Percentiles rank a stretch among this genome's conserved stretches.
Conservation (phyloP, 345 rosid genomes). For the Citrus sp. region DNA sequence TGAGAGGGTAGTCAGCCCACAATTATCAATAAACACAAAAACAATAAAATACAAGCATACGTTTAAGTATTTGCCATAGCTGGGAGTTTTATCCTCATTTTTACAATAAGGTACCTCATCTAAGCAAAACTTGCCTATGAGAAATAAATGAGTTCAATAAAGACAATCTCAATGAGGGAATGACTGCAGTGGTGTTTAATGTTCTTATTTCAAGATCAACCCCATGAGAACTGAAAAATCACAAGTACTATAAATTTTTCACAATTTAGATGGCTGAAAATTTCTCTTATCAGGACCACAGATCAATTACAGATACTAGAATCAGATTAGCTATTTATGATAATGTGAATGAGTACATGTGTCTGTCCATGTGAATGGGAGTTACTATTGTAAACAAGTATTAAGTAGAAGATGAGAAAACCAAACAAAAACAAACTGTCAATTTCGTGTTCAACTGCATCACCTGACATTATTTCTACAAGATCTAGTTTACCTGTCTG, state of each 20-base stretch:
- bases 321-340: not conserved
- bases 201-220: not conserved
- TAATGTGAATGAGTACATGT: not conserved
- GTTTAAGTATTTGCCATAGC: not conserved
- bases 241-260: not conserved
- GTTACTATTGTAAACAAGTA: not conserved
- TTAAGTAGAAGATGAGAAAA: not conserved
- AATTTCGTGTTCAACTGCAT: not conserved
- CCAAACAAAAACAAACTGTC: not conserved
- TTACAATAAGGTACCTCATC: not conserved
- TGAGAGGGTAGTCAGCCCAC: conserved; percentile 13
- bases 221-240: not conserved
- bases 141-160: not conserved
- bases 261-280: not conserved
- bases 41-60: not conserved
- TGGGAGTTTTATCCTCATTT: not conserved
- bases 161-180: not conserved
- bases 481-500: conserved; percentile 49
- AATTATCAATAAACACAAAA: not conserved
- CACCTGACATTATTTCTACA: not conserved
- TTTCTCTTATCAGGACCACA: not conserved
- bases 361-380: not conserved
- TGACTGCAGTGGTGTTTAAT: not conserved
- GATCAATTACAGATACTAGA: not conserved
- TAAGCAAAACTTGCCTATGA: not conserved